These are phyloP conservation scores for Monilinia fructicola DNA, from an alignment of 2,329 filamentous ascomycete genomes.

Conservation along the genomic window DNA sequence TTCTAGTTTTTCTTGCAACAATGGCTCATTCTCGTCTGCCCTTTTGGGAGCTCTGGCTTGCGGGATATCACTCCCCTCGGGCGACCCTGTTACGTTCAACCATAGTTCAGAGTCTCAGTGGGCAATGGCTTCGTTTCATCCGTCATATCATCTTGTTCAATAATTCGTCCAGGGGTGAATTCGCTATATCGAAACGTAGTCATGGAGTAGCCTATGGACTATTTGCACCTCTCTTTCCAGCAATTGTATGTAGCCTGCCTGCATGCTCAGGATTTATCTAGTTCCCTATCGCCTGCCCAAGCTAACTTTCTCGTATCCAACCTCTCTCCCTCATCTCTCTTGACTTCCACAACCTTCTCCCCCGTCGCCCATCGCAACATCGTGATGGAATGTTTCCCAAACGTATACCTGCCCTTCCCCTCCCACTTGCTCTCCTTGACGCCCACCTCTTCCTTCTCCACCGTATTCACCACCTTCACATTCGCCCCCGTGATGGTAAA, in stretches of 20 bases:
- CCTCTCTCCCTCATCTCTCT: slow-evolving; percentile 29
- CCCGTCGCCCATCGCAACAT: slow-evolving; percentile 54
- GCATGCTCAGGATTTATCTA: slow-evolving; percentile 11
- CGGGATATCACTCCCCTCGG: background rate
- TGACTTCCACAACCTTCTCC: slow-evolving; percentile 35
- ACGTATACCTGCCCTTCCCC: slow-evolving; percentile 60
- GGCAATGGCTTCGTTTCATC: background rate
- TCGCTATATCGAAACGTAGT: background rate
- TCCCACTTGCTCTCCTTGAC: slow-evolving; percentile 63
- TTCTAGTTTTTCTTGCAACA: background rate
- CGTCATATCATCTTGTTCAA: background rate
- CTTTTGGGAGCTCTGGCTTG: background rate
- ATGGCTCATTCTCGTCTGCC: background rate
- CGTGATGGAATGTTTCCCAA: slow-evolving; percentile 69
- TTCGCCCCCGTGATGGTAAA: slow-evolving; percentile 61
- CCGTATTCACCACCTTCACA: slow-evolving; percentile 61
- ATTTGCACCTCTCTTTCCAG: background rate
- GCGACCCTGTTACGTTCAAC: background rate
- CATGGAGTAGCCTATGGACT: background rate
- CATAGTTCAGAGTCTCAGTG: background rate
- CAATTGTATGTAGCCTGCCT: background rate
- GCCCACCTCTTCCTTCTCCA: slow-evolving; percentile 60
- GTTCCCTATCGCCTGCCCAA: slow-evolving; percentile 28
- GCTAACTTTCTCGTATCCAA: slow-evolving; percentile 38
- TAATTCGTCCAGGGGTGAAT: background rate